phyloP scores from a whole-genome alignment of 192 early-diverging fungal species.

The Backusella tuberculispora region DNA sequence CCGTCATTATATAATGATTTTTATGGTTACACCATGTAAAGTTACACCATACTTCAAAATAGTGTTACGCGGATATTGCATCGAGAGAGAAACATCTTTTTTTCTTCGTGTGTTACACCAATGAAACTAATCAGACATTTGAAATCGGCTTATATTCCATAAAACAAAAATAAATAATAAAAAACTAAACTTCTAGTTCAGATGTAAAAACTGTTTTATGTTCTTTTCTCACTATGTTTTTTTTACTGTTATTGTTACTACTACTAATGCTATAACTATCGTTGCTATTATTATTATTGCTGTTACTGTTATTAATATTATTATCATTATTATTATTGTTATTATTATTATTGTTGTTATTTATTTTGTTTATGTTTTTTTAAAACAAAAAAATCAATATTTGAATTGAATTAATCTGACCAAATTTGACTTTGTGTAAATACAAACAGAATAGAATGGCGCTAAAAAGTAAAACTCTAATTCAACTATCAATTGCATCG shows the following conservation, averaged over 20 bases:
- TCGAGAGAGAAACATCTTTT: not conserved
- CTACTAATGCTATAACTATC: no score
- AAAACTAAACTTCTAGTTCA: no score
- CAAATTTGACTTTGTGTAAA: not conserved
- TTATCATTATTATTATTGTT: conserved; percentile 1
- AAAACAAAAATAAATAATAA: not conserved
- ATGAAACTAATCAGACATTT: not conserved
- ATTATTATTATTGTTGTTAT: not conserved
- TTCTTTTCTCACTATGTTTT: no score
- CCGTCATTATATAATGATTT: not conserved
- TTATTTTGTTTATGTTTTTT: not conserved
- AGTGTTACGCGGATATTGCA: not conserved
- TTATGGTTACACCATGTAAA: not conserved
- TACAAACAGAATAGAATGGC: not conserved
- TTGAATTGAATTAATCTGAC: not conserved
- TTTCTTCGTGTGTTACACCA: not conserved
- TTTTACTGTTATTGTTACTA: no score
- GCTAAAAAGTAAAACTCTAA: not conserved
- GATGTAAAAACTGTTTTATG: no score
- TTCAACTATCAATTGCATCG: no score
- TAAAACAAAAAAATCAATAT: not conserved
- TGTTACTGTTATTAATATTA: not conserved
- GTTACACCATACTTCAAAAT: not conserved
- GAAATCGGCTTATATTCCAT: not conserved
- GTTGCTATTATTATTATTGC: no score